Evolutionary conservation across 495 filamentous ascomycete species (phyloP).

Genomic region (Penicillium fimorum): DNA sequence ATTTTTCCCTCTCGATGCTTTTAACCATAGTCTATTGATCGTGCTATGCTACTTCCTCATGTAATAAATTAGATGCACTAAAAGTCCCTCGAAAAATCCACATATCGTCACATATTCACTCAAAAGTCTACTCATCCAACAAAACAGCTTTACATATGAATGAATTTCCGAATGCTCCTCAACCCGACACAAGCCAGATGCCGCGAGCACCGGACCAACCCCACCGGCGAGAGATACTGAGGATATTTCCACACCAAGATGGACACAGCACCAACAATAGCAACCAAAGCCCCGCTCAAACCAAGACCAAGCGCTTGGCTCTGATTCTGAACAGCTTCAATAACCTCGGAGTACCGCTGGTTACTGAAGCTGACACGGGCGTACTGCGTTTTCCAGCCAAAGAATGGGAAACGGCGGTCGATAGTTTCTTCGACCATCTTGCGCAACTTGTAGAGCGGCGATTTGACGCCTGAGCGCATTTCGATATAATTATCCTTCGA

Average conservation of each 20-base stretch:
- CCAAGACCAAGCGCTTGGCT: slow-evolving; percentile 53
- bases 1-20: neutral
- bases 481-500: slow-evolving; percentile 90
- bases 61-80: neutral
- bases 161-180: slow-evolving; percentile 1
- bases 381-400: slow-evolving; percentile 92
- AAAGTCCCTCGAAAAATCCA: neutral
- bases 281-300: slow-evolving; percentile 30
- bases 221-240: slow-evolving; percentile 16
- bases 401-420: slow-evolving; percentile 65
- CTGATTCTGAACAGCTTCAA: slow-evolving; percentile 65
- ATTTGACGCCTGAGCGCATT: slow-evolving; percentile 82
- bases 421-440: slow-evolving; percentile 87
- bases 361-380: slow-evolving; percentile 90
- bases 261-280: slow-evolving; percentile 25
- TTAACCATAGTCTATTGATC: neutral
- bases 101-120: neutral
- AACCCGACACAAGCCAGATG: slow-evolving; percentile 13
- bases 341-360: slow-evolving; percentile 82
- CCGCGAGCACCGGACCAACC: slow-evolving; percentile 8
- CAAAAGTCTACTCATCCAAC: neutral
- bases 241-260: slow-evolving; percentile 37
- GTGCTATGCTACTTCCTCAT: neutral
- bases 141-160: neutral
- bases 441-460: slow-evolving; percentile 68